These are phyloP conservation scores for Solioccasus polychromus DNA, from an alignment of 768 basidiomycete species.

Conservation along the genomic window DNA sequence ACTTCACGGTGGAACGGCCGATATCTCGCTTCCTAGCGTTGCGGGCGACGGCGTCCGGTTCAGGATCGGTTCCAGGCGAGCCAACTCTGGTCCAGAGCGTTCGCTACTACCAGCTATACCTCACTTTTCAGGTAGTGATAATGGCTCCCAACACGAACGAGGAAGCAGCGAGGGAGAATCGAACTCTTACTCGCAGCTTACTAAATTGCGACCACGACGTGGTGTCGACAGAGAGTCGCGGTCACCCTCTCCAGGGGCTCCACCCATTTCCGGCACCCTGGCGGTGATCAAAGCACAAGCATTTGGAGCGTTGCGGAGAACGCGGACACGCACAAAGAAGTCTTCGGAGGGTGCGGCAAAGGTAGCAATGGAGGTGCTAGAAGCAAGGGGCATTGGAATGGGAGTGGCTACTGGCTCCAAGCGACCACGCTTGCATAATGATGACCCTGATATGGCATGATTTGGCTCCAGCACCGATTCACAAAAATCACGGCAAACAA, in stretches of 20 bases:
- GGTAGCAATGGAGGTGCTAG: conserved; percentile 78
- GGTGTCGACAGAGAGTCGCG: conserved; percentile 44
- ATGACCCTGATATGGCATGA: conserved; percentile 46
- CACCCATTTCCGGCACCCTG: conserved; percentile 71
- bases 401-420: conserved; percentile 38
- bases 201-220: conserved; percentile 49
- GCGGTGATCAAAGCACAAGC: conserved; percentile 91
- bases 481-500: conserved; percentile 19
- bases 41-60: conserved; percentile 59
- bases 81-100: conserved; percentile 49
- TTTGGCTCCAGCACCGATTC: conserved; percentile 9
- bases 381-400: conserved; percentile 70
- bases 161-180: conserved; percentile 58
- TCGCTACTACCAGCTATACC: conserved; percentile 45
- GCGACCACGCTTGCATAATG: conserved; percentile 48
- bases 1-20: conserved; percentile 71
- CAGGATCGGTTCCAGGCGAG: conserved; percentile 48
- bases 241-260: conserved; percentile 45
- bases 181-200: conserved; percentile 36
- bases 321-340: conserved; percentile 71
- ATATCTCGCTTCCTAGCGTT: conserved; percentile 56
- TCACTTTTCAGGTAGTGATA: conserved; percentile 50
- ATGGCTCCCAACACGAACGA: conserved; percentile 48
- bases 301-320: conserved; percentile 80
- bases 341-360: conserved; percentile 66